Evolutionary conservation across 768 basidiomycete species (phyloP).

Genomic region (Collybia mongolica): DNA sequence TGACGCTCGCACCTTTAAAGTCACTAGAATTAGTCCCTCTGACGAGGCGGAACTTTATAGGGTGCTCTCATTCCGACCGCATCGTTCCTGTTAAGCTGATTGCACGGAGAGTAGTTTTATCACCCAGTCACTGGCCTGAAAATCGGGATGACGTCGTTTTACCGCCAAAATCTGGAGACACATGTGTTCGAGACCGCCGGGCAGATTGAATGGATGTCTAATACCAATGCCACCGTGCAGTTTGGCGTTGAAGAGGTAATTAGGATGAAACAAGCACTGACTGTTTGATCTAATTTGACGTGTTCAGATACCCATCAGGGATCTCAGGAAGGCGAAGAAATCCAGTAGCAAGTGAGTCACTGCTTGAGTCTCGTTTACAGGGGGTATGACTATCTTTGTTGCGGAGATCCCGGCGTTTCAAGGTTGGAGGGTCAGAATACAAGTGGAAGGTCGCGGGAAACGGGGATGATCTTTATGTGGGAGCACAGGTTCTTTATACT

Average conservation of each 20-base stretch:
- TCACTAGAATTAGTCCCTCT: slow-evolving; percentile 30
- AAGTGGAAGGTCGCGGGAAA: slow-evolving; percentile 55
- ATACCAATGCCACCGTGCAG: slow-evolving; percentile 39
- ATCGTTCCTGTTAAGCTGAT: not conserved
- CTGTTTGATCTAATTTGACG: not conserved
- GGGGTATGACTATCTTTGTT: not conserved
- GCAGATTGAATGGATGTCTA: slow-evolving; percentile 50
- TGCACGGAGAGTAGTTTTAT: slow-evolving; percentile 29
- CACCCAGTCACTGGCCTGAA: slow-evolving; percentile 43
- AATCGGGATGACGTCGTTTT: slow-evolving; percentile 43
- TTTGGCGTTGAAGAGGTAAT: slow-evolving; percentile 50
- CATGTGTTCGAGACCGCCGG: slow-evolving; percentile 51
- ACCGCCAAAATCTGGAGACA: slow-evolving; percentile 44
- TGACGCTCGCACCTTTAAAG: slow-evolving; percentile 45
- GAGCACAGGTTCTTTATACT: slow-evolving; percentile 15
- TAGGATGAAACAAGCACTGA: not conserved
- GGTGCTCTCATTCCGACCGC: slow-evolving; percentile 17
- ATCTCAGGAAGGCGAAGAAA: slow-evolving; percentile 50
- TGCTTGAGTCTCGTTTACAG: not conserved
- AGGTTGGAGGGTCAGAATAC: slow-evolving; percentile 45
- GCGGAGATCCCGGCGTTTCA: slow-evolving; percentile 53
- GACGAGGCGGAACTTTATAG: slow-evolving; percentile 40
- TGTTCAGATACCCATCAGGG: slow-evolving; percentile 35
- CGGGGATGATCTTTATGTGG: slow-evolving; percentile 42
- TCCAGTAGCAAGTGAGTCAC: slow-evolving; percentile 44